phyloP scores from a whole-genome alignment of 2,329 filamentous ascomycete genomes.

The Cladosporium halotolerans region DNA sequence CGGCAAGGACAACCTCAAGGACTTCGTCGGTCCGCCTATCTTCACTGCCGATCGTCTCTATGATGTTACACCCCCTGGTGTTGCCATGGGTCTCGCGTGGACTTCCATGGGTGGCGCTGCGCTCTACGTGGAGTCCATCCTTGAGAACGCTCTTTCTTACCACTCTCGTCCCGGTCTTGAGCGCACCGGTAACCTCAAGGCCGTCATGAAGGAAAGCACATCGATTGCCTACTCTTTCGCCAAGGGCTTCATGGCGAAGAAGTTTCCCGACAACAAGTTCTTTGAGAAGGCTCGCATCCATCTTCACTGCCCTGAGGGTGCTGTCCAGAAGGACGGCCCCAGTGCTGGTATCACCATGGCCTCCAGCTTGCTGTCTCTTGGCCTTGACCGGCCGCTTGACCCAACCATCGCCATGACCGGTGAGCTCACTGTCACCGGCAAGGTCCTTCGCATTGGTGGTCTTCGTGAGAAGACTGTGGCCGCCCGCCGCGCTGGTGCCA shows the following conservation, averaged over 20 bases:
- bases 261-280: constrained; percentile 87
- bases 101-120: constrained; percentile 94
- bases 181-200: constrained; percentile 89
- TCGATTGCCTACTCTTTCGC: constrained; percentile 93
- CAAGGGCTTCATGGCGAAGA: constrained; percentile 77
- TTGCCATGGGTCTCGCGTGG: constrained; percentile 97
- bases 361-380: constrained; percentile 81
- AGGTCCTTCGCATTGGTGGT: constrained; percentile 90
- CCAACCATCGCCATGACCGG: constrained; percentile 96
- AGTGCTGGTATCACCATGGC: constrained; percentile 94
- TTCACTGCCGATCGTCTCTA: constrained; percentile 95
- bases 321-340: constrained; percentile 81
- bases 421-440: constrained; percentile 92
- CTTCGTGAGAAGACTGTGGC: constrained; percentile 96
- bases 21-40: constrained; percentile 92
- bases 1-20: constrained; percentile 81
- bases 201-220: constrained; percentile 97
- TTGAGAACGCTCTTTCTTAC: constrained; percentile 72
- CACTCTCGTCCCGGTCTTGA: constrained; percentile 73
- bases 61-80: constrained; percentile 85
- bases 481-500: constrained; percentile 83
- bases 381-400: constrained; percentile 68
- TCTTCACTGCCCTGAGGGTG: constrained; percentile 92
- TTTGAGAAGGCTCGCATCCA: constrained; percentile 95
- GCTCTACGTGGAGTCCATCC: constrained; percentile 93